Conservation (phyloP, 768 basidiomycete species). For the Amyloporia xantha region DNA sequence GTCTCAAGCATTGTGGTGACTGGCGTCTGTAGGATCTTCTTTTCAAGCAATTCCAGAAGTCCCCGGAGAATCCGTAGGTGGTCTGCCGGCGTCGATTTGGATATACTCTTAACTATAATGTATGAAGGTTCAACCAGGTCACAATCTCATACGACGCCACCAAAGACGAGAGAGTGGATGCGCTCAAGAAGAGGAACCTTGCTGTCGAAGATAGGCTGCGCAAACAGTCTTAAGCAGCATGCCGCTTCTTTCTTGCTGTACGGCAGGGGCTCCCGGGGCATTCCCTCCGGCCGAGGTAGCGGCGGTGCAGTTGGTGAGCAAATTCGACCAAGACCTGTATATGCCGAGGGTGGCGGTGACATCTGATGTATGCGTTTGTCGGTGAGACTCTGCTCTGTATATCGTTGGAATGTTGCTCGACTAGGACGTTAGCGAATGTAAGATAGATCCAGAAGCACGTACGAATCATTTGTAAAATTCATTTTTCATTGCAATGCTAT, state of each 20-base stretch:
- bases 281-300: too few relatives aligned
- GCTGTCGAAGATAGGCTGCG: slow-evolving; percentile 63
- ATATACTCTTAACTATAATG: not conserved
- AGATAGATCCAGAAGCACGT: not conserved
- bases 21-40: slow-evolving; percentile 58
- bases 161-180: slow-evolving; percentile 80
- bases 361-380: not conserved
- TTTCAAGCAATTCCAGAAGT: slow-evolving; percentile 94
- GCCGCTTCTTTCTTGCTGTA: too few relatives aligned
- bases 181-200: slow-evolving; percentile 61
- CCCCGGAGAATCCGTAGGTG: slow-evolving; percentile 88
- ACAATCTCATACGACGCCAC: slow-evolving; percentile 76
- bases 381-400: not conserved
- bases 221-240: too few relatives aligned
- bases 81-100: not conserved
- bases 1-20: too few relatives aligned
- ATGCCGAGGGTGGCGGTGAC: not conserved
- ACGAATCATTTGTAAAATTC: not conserved
- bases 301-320: too few relatives aligned
- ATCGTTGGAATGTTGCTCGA: not conserved
- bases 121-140: slow-evolving; percentile 73
- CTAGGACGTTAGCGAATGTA: not conserved
- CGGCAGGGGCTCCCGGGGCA: too few relatives aligned
- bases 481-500: too few relatives aligned
- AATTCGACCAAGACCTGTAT: not conserved